A percentile compares a stretch with the other conserved stretches of the same genome.
Evolutionary conservation across 192 early-diverging fungal species (phyloP).

Genomic region (Coemansia sp.): DNA sequence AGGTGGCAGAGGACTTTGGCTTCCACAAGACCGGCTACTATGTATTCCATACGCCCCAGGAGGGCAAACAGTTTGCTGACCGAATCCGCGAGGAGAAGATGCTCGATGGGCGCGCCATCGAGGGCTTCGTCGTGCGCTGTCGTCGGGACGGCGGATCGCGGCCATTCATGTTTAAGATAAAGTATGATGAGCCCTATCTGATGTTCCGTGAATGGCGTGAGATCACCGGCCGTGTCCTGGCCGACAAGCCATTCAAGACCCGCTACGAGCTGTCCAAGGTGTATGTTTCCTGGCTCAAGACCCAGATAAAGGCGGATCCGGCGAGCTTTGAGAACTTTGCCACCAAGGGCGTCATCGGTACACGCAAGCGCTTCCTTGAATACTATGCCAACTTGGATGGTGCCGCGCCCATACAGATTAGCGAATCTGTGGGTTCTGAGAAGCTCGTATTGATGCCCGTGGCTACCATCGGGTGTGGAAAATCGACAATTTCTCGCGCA

Average conservation of each 20-base stretch:
- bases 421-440: constrained; percentile 5
- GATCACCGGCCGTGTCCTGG: constrained; percentile 66
- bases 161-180: constrained; percentile 83
- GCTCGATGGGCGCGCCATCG: constrained; percentile 69
- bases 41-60: constrained; percentile 53
- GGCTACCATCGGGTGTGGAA: constrained; percentile 76
- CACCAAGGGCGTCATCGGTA: constrained; percentile 76
- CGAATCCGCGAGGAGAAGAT: constrained; percentile 60
- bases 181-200: constrained; percentile 91
- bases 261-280: constrained; percentile 58
- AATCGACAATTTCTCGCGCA: constrained; percentile 58
- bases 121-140: constrained; percentile 92
- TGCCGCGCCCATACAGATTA: constrained; percentile 12
- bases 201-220: constrained; percentile 98
- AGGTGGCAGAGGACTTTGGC: constrained; percentile 71
- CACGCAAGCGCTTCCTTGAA: constrained; percentile 74
- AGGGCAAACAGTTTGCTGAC: constrained; percentile 67
- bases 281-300: constrained; percentile 75
- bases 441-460: constrained; percentile 63
- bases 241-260: constrained; percentile 41
- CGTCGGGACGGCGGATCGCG: constrained; percentile 14
- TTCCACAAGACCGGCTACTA: constrained; percentile 58
- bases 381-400: constrained; percentile 48
- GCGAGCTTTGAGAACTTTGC: constrained; percentile 62
- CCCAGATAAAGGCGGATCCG: constrained; percentile 58